Evolutionary conservation across 352 stramenopile species (phyloP).

Genomic region (Stramenopiles sp.): DNA sequence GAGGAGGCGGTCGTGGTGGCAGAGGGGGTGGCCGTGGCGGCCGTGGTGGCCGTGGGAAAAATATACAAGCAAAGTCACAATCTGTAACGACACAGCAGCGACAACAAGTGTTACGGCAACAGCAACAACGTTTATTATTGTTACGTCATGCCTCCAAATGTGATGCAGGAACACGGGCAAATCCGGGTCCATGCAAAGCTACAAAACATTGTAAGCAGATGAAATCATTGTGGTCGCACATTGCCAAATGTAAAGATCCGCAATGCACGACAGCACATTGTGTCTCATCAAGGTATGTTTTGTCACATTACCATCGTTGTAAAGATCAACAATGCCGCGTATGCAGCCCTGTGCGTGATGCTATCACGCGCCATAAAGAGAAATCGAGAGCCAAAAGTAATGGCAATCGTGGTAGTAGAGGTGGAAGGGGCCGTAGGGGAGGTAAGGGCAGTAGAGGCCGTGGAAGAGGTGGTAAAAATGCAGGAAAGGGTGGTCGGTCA

Average conservation of each 20-base stretch:
- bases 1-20: too few relatives aligned
- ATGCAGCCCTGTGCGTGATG: slow-evolving; percentile 87
- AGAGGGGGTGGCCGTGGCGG: too few relatives aligned
- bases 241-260: slow-evolving; percentile 88
- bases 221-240: slow-evolving; percentile 95
- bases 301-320: slow-evolving; percentile 96
- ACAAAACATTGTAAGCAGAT: slow-evolving; percentile 88
- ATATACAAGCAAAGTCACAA: too few relatives aligned
- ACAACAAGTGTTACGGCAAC: slow-evolving; percentile 83
- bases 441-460: slow-evolving; percentile 43
- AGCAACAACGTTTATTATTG: slow-evolving; percentile 89
- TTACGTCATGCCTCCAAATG: slow-evolving; percentile 94
- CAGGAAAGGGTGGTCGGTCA: too few relatives aligned
- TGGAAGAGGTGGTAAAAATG: too few relatives aligned
- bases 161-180: too few relatives aligned
- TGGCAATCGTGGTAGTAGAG: slow-evolving; percentile 52
- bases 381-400: slow-evolving; percentile 38
- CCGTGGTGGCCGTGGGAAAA: too few relatives aligned
- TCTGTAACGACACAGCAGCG: too few relatives aligned
- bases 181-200: slow-evolving; percentile 70
- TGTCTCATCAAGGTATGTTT: slow-evolving; percentile 92
- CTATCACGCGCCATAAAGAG: slow-evolving; percentile 53
- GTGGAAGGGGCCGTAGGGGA: slow-evolving; percentile 48
- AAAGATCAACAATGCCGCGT: slow-evolving; percentile 88
- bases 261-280: slow-evolving; percentile 91